Base-by-base conservation (phyloP, 164 flowering plant species). In the Sextonia rubra region DNA sequence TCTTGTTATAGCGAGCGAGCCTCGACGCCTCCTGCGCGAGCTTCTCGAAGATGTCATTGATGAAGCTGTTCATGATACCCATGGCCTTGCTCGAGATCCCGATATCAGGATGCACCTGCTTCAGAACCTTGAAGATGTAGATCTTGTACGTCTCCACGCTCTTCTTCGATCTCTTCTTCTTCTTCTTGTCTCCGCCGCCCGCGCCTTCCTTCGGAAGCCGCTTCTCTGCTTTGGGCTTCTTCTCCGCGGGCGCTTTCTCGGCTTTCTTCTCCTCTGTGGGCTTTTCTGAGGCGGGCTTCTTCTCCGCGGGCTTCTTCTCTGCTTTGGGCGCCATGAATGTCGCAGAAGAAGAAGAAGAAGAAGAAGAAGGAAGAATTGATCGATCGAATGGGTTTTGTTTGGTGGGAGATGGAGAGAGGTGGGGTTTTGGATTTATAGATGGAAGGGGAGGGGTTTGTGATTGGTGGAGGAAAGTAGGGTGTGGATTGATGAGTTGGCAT, bases 111-210 rank as follows among this genome's bases (percentile, higher is more conserved):
- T 74, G 77, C 0, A 76, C 79, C 52, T 72, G 79, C 67, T 76
- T 67, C 69, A 76, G 24, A 3, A 72, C 72, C 76, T 72, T 76
- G 75, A 76, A 76, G 29, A 76, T 71, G 32, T 76, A 76, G 37
- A 76, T 76, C 71, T 76, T 76, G 68, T 76, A 76, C 0, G 78
- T 71, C 58, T 76, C 78, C 0, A 24, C 56, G 56, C 69, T 63
- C 76, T 75, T 78, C 78, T 75, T 75, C 49, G 24, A 12, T 7
- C 66, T 17, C 81, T 61, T 78, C 81, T 75, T 78, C 76, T 78
- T 78, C 73, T 77, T 77, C 63, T 77, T 71, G 52, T 71, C 78
- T 29, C 61, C 67, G 60, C 61, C 67, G 60, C 61, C 17, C 14
- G 67, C 75, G 3, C 73, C 72, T 12, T 77, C 79, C 52, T 73